Evolutionary conservation across 169 alveolate genomes (phyloP).

Genomic region (Cryptosporidium bovis): DNA sequence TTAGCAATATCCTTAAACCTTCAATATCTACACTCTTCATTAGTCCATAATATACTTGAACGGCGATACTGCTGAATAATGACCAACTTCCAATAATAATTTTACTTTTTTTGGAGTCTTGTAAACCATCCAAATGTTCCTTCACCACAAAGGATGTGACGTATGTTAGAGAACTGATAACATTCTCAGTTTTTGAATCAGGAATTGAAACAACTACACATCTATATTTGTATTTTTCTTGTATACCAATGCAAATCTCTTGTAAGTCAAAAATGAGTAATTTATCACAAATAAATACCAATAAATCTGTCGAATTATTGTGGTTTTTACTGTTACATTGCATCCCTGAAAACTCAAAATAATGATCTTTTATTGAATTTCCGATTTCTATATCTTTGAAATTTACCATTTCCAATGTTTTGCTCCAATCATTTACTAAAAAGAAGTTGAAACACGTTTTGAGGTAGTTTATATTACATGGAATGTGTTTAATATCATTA

Average conservation of each 20-base stretch:
- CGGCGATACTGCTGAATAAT: constrained; percentile 14
- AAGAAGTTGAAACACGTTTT: constrained; percentile 44
- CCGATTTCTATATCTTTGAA: background rate
- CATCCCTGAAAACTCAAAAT: background rate
- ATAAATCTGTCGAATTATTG: background rate
- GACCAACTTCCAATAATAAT: constrained; percentile 56
- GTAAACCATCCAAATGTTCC: background rate
- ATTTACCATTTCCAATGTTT: constrained; percentile 25
- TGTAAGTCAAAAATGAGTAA: constrained; percentile 3
- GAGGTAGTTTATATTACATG: constrained; percentile 30
- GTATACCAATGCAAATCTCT: constrained; percentile 12
- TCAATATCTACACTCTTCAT: background rate
- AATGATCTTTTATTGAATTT: constrained; percentile 1
- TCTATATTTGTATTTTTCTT: constrained; percentile 5
- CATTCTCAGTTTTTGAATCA: background rate
- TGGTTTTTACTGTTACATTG: too few relatives aligned
- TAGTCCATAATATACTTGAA: constrained; percentile 8
- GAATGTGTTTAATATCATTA: background rate
- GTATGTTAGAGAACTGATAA: background rate
- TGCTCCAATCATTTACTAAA: constrained; percentile 46
- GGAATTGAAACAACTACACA: constrained; percentile 35
- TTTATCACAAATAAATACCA: constrained; percentile 60
- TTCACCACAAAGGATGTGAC: background rate
- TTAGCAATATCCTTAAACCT: background rate
- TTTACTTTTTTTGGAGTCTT: background rate